Evolutionary conservation across 2,329 filamentous ascomycete species (phyloP), one percentile per base, ranked within the genome.

Genomic region (Catunica adiposa): DNA sequence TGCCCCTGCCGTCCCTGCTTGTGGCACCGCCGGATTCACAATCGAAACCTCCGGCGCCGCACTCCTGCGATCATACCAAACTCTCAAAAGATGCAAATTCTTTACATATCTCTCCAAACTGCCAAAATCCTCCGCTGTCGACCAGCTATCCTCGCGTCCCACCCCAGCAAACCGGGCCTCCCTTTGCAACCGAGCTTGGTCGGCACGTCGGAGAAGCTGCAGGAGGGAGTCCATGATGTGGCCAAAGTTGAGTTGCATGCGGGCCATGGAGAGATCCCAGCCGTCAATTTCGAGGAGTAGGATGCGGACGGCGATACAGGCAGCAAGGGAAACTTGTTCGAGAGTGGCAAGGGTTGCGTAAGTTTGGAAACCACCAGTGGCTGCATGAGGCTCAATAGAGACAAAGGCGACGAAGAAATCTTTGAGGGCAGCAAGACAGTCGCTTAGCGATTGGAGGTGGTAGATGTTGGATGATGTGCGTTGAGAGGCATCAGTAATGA

Each of bases 361-460:
- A 11, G 56, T 58, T 48, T 58, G 56, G 46, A 58, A 58, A 20
- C 56, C 56, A 25, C 56, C 56, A 7, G 56, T 58, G n/a, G 56
- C 56, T 17, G 56, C 56, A 15, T 58, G 56, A 25, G 65, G 55
- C 1, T 66, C 61, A 2, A 67, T 59, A 1, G 62, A 62, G 6
- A 67, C 62, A 14, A 68, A 52, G 5, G 65, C 61, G 22, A 62
- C 62, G 26, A 68, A 67, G 56, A 67, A 71, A 3, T 63, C 61
- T 42, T 60, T 62, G 14, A 65, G 64, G 40, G 69, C 66, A 23
- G 64, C 57, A 7, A 71, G 61, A 57, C 68, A 68, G 56, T 67
- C 65, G 8, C 63, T 60, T 52, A 72, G 63, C 46, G 66, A 67
- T 53, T 67, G 63, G 1, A 62, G 58, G 31, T 65, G 64, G 55